These are phyloP conservation scores for Amanita muscaria DNA, from an alignment of 768 basidiomycete species.

Conservation along the genomic window DNA sequence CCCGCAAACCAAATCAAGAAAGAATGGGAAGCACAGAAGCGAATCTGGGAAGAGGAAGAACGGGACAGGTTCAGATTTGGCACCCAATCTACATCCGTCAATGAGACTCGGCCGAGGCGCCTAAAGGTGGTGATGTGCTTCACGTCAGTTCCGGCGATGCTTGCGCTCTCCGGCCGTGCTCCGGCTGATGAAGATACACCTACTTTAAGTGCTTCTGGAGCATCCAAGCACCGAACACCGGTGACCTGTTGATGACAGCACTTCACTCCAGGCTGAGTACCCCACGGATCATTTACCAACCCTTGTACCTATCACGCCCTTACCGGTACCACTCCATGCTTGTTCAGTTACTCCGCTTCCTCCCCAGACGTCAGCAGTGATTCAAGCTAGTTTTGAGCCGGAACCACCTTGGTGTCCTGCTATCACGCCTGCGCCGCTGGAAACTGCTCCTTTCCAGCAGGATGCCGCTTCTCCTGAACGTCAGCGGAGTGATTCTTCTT, in stretches of 20 bases:
- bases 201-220: no score
- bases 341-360: no score
- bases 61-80: constrained; percentile 28
- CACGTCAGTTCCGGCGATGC: neutral
- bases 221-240: no score
- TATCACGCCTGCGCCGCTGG: constrained; percentile 5
- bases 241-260: no score
- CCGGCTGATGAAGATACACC: neutral
- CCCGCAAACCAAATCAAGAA: constrained; percentile 47
- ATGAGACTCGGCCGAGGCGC: constrained; percentile 1
- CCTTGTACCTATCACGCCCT: neutral
- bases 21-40: constrained; percentile 41
- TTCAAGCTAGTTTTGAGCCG: neutral
- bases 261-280: no score
- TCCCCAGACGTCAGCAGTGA: no score
- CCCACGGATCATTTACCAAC: neutral
- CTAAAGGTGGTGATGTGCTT: no score
- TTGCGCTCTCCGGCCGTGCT: no score
- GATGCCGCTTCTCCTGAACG: neutral
- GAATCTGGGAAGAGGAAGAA: constrained; percentile 14
- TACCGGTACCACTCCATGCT: neutral
- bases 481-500: constrained; percentile 1
- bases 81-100: constrained; percentile 13
- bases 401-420: constrained; percentile 8
- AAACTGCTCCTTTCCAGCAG: neutral